Evolutionary conservation across 768 basidiomycete species (phyloP), one percentile per base, ranked within the genome.

Genomic region (Tylopilus balloui): DNA sequence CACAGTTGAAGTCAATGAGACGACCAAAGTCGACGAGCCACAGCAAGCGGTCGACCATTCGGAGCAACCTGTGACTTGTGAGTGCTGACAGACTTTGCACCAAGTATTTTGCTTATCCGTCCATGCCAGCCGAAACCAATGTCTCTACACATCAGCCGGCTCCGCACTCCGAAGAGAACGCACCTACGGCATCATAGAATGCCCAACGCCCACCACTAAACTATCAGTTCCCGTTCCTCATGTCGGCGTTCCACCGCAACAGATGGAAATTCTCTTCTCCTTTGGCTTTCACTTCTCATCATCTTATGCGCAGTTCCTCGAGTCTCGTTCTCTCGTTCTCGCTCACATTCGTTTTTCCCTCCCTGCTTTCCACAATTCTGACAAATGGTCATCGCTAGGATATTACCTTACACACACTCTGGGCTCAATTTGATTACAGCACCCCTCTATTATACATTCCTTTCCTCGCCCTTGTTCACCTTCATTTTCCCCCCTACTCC

Each of bases 301-400:
- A 35, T 50, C 24, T 20, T 25, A 42, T 50, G 51, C 23, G 37
- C 36, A 47, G 36, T 45, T 32, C 11, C 21, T 23, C 11, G 19
- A n/a, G n/a, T 23, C 20, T 49, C 57, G 20, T 41, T 53, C 43
- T 35, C 34, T 19, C 34, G 25, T 39, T 24, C 28, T 15, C 45
- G 31, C 17, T 32, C 52, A 36, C 55, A 24, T 40, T 56, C 48
- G 0, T 49, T 56, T 54, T 39, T 28, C 38, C 14, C 13, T 4
- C 12, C 13, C n/a, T 41, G 41, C 48, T 52, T 47, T 53, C 42
- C 12, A 47, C 31, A 43, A 39, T 48, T 52, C 50, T 45, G 39
- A 47, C 56, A 53, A 23, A 48, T 29, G 47, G 36, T 24, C 49
- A 53, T 50, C 40, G 35, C 32, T 44, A 59, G 50, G 48, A 60